These are phyloP conservation scores for Parastagonospora avenae DNA, from an alignment of 2,329 filamentous ascomycete species.

Conservation along the genomic window DNA sequence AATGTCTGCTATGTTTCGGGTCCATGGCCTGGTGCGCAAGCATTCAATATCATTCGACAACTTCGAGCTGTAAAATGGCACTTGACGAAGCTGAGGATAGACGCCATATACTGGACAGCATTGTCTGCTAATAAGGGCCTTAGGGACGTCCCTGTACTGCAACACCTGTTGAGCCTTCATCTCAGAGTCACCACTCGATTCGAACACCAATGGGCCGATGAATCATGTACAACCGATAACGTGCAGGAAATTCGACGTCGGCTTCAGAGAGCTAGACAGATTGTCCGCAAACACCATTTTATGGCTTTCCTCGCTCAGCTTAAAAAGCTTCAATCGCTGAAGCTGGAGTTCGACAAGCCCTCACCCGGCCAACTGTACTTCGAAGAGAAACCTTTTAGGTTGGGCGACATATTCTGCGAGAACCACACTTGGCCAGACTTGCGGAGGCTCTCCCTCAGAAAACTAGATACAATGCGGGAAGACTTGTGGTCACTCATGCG, in stretches of 20 bases:
- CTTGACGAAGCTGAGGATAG: slow-evolving; percentile 4
- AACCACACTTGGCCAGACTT: slow-evolving; percentile 6
- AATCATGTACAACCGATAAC: background rate
- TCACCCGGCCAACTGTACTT: too few species aligned
- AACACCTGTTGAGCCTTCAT: slow-evolving; percentile 3
- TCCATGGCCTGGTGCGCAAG: background rate
- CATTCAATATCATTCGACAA: background rate
- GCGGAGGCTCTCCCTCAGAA: slow-evolving; percentile 10
- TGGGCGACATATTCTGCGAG: background rate
- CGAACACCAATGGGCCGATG: too few species aligned
- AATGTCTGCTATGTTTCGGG: background rate
- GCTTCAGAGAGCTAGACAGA: background rate
- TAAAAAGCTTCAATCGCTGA: slow-evolving; percentile 7
- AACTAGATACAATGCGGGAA: slow-evolving; percentile 5
- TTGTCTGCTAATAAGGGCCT: too few species aligned
- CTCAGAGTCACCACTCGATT: background rate
- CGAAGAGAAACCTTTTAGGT: background rate
- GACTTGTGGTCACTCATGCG: slow-evolving; percentile 6
- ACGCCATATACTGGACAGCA: background rate
- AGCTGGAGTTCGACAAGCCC: slow-evolving; percentile 4
- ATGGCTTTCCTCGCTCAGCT: background rate
- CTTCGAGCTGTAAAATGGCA: background rate
- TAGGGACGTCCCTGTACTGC: background rate
- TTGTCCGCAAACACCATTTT: background rate
- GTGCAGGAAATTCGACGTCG: too few species aligned